Percentiles rank a stretch among this genome's conserved stretches.
Conservation (phyloP, 345 rosid genomes). For the Eutrema heterophyllum region DNA sequence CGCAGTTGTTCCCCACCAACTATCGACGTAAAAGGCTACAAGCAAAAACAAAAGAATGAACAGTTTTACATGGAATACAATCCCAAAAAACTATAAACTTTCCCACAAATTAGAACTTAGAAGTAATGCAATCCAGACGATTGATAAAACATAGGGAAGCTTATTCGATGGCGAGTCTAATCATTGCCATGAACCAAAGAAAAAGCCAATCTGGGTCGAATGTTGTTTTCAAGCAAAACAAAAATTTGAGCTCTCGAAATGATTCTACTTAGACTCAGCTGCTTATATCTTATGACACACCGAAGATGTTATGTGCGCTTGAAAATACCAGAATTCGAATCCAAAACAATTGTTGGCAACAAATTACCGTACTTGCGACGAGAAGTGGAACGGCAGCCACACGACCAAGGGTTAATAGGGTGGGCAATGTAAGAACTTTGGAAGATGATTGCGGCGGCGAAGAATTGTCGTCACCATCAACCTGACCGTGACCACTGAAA, state of each 20-base stretch:
- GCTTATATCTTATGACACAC: neutral
- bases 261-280: neutral
- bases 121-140: neutral
- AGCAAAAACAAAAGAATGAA: neutral
- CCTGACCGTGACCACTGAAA: constrained; percentile 10
- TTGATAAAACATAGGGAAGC: neutral
- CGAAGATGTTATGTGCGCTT: neutral
- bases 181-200: neutral
- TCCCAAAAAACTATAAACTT: neutral
- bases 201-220: neutral
- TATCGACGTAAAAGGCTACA: constrained; percentile 76
- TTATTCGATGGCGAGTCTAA: neutral
- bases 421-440: constrained; percentile 82
- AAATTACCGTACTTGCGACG: constrained; percentile 47
- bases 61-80: neutral
- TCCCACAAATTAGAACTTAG: neutral
- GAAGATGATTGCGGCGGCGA: constrained; percentile 33
- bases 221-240: neutral
- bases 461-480: neutral
- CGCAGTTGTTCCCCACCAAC: constrained; percentile 88
- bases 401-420: constrained; percentile 84
- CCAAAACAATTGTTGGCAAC: neutral
- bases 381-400: constrained; percentile 91
- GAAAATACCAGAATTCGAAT: neutral
- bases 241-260: neutral